Percentiles rank a stretch among this genome's conserved stretches.
Evolutionary conservation across 2,329 filamentous ascomycete species (phyloP).

Genomic region (Pezicula neosporulosa): DNA sequence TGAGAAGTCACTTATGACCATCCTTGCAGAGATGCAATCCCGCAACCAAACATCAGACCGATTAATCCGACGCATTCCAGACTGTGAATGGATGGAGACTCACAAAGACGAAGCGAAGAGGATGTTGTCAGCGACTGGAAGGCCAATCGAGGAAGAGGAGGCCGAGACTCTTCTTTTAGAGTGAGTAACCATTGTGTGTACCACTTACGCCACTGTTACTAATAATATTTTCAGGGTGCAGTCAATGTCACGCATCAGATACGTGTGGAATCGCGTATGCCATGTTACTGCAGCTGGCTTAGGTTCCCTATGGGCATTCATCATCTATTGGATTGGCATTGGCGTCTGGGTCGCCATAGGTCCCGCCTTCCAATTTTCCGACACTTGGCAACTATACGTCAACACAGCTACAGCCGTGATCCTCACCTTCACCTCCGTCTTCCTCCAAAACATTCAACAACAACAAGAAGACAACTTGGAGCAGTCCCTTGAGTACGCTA

Average conservation of each 20-base stretch:
- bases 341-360: conserved; percentile 32
- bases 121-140: conserved; percentile 28
- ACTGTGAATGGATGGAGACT: conserved; percentile 20
- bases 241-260: conserved; percentile 4
- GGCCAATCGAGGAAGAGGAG: conserved; percentile 19
- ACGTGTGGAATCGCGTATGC: conserved; percentile 11
- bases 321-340: conserved; percentile 33
- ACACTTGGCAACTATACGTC: conserved; percentile 38
- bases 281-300: conserved; percentile 17
- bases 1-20: conserved; percentile 25
- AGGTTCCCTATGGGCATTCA: conserved; percentile 28
- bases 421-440: conserved; percentile 36
- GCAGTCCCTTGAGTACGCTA: conserved; percentile 29
- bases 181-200: too few species aligned
- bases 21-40: conserved; percentile 30
- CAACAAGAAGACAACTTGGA: conserved; percentile 31
- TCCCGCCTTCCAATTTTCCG: conserved; percentile 23
- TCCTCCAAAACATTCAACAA: conserved; percentile 36
- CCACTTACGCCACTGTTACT: too few species aligned
- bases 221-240: not conserved
- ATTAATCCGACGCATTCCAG: conserved; percentile 24
- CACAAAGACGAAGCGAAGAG: conserved; percentile 21
- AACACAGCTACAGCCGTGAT: conserved; percentile 40
- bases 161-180: conserved; percentile 12
- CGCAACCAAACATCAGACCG: conserved; percentile 28